Percentiles rank a stretch among this genome's conserved stretches.
Evolutionary conservation across 805 yeast species (phyloP).

Genomic region (Vanderwaltozyma tropicalis): DNA sequence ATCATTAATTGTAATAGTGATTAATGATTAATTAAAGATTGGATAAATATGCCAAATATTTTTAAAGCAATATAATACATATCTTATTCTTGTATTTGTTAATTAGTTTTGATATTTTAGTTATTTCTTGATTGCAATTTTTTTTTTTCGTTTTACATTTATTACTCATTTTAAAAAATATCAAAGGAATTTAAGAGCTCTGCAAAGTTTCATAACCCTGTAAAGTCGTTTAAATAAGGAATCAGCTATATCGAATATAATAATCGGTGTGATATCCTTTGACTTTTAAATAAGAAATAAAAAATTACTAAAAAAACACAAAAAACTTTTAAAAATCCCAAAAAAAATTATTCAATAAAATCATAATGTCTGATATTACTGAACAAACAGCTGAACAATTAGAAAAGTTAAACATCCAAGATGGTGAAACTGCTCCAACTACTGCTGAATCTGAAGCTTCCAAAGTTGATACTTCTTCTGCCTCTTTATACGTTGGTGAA

Average conservation of each 20-base stretch:
- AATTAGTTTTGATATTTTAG: too few species aligned
- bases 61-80: too few species aligned
- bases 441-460: constrained; percentile 11
- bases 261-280: constrained; percentile 16
- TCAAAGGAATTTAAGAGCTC: neutral
- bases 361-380: constrained; percentile 29
- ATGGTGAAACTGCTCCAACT: constrained; percentile 25
- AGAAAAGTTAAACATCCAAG: constrained; percentile 27
- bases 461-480: constrained; percentile 43
- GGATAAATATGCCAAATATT: too few species aligned
- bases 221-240: neutral
- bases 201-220: neutral
- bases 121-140: too few species aligned
- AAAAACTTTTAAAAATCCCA: constrained; percentile 5
- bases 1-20: too few species aligned
- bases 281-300: constrained; percentile 9
- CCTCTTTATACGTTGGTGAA: constrained; percentile 96
- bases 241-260: neutral
- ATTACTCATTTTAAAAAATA: neutral
- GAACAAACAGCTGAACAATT: constrained; percentile 30
- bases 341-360: constrained; percentile 2
- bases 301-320: constrained; percentile 5
- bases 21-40: too few species aligned
- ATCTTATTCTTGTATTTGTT: too few species aligned
- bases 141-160: neutral